Evolutionary conservation across 1,284 basidiomycete genomes (phyloP), one percentile per base, ranked within the genome.

Genomic region (Neonothopanus nambi): DNA sequence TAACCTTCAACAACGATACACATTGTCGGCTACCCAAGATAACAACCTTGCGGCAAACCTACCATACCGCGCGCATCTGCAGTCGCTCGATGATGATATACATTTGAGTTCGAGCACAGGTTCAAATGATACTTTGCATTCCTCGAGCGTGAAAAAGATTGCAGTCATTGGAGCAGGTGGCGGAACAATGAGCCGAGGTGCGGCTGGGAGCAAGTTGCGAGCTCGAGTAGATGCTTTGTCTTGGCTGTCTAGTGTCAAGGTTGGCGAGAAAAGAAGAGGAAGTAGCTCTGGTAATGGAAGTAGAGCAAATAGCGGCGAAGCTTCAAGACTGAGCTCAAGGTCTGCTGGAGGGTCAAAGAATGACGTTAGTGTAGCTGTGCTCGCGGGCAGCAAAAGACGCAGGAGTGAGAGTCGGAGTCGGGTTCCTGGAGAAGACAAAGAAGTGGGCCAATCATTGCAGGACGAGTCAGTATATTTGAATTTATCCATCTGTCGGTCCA

Each of bases 161-260:
- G 30, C 30, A 15, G 41, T 20, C 23, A 17, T 13, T 17, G 44
- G 42, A 26, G 52, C 51, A 26, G 49, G 40, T 41, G 51, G 53
- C 21, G 81, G 79, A 46, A 80, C 81, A 38, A 80, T 87, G 85
- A 77, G 77, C 61, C 75, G 82, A 35, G 78, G 84, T 6, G 77
- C 76, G 20, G 70, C 76, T 5, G 78, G 76, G 3, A 80, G 51
- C 20, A 55, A 76, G 56, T 78, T 77, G 36, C 65, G 67, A 7
- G 71, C 75, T 9, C 71, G 75, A 36, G 79, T 90, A 70, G 85
- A 89, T 48, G 72, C 82, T 7, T 71, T 87, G 36, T 77, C 80
- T 2, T 92, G 90, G 89, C 64, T 91, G 52, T 79, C 83, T 20
- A 87, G 78, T 58, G 82, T 92, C 46, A 86, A 82, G 56, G 81